Evolutionary conservation across 331 rosid genomes (phyloP), one percentile per base, ranked within the genome.

Genomic region (Rosa hybrid): DNA sequence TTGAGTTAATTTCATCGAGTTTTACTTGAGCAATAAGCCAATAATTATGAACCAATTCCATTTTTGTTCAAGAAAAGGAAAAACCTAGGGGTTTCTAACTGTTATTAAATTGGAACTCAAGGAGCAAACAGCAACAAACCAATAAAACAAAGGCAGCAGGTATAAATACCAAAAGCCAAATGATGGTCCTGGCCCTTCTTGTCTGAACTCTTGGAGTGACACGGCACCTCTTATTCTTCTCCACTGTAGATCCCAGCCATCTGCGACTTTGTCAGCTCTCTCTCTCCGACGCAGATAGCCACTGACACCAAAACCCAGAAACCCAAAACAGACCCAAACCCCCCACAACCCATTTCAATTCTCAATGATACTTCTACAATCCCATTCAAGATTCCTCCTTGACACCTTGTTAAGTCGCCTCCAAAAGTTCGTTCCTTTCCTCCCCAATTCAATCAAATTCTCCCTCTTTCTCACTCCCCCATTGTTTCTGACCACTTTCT

Each of bases 341-440:
- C 39, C 39, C 39, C 39, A 34, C 39, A 3, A 3, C 41, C 83
- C 74, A 64, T 9, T 41, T 63, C 56, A 30, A 21, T 34, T 20
- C 50, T 45, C 90, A 68, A 95, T 93, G 99, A 89, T 95, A 68
- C 93, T 95, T n/a, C 78, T 95, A 84, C 99, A 90, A 86, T 90
- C 99, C 62, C 97, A 95, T 72, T 95, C 99, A 5, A 89, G 97
- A 86, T 95, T 95, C 82, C 86, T 95, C 77, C 97, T 89, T 27
- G 97, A 95, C 83, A 91, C 96, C 78, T 65, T 95, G 82, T 45
- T 83, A 30, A 95, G 86, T 91, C 96, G 97, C 70, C 81, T 91
- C 79, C 96, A 90, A 20, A 88, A 90, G 99, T 95, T 44, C 60
- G 88, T 69, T 17, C 45, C 74, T 50, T 65, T 27, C 48, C 34